Evolutionary conservation across 345 rosid genomes (phyloP).

Genomic region (Euphorbia peplus): DNA sequence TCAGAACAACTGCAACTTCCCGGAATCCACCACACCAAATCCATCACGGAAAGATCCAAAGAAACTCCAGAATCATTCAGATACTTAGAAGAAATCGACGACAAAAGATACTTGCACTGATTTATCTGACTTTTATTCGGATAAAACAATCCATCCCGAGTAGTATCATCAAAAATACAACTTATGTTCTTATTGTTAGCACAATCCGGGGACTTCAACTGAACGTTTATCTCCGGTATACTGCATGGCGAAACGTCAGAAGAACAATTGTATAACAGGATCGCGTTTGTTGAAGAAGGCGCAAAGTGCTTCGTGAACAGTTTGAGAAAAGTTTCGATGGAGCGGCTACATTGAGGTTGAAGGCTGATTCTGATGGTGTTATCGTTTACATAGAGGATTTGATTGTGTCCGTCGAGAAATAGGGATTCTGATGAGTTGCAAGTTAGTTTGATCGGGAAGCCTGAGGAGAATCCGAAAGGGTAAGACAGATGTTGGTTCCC

Average conservation of each 20-base stretch:
- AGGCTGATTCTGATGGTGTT: slow-evolving; percentile 35
- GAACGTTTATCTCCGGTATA: slow-evolving; percentile 31
- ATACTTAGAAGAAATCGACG: slow-evolving; percentile 41
- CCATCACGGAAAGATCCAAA: slow-evolving; percentile 37
- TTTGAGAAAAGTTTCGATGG: slow-evolving; percentile 29
- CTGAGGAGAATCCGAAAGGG: slow-evolving; percentile 67
- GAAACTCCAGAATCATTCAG: slow-evolving; percentile 25
- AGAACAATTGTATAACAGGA: slow-evolving; percentile 44
- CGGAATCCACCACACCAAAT: slow-evolving; percentile 63
- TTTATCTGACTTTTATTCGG: neutral
- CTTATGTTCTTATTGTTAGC: slow-evolving; percentile 19
- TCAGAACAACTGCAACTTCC: slow-evolving; percentile 50
- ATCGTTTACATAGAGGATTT: slow-evolving; percentile 9
- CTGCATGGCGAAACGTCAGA: slow-evolving; percentile 13
- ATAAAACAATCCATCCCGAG: slow-evolving; percentile 12
- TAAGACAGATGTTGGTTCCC: slow-evolving; percentile 22
- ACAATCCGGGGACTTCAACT: slow-evolving; percentile 27
- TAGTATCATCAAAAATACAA: slow-evolving; percentile 31
- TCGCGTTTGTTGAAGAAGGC: slow-evolving; percentile 39
- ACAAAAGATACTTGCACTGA: slow-evolving; percentile 41
- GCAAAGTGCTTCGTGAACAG: slow-evolving; percentile 44
- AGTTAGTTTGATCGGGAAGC: slow-evolving; percentile 45
- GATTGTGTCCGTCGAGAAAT: slow-evolving; percentile 29
- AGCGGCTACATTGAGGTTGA: slow-evolving; percentile 45
- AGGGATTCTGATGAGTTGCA: slow-evolving; percentile 32